Conservation (phyloP, 78 protist genomes). For the Pigoraptor vietnamica region DNA sequence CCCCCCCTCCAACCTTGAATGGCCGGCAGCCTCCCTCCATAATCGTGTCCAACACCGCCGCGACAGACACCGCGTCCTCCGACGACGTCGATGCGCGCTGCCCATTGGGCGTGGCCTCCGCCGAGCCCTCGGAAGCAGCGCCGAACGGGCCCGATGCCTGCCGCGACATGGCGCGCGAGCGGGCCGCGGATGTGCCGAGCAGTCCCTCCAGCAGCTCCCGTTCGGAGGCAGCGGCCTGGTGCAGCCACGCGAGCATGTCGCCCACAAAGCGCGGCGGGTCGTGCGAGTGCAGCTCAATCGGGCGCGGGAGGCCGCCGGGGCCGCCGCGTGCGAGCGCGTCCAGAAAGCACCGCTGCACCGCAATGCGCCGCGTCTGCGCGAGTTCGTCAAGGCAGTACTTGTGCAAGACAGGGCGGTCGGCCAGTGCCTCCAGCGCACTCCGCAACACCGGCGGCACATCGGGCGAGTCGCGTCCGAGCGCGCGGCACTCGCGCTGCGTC, state of each 20-base stretch:
- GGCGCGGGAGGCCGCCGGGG: constrained; percentile 26
- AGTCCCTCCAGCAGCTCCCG: constrained; percentile 25
- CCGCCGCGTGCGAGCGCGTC: constrained; percentile 24
- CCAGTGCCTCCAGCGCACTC: constrained; percentile 4
- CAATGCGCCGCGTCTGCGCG: not conserved
- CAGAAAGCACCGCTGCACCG: constrained; percentile 15
- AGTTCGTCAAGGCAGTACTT: constrained; percentile 25
- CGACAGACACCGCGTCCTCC: not conserved
- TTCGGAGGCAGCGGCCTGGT: constrained; percentile 50
- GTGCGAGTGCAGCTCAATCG: constrained; percentile 50
- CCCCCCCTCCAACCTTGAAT: not conserved
- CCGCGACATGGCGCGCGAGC: not conserved
- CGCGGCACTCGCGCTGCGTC: not conserved
- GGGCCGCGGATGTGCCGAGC: not conserved
- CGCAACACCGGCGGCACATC: constrained; percentile 18
- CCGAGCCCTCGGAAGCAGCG: not conserved
- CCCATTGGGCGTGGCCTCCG: not conserved
- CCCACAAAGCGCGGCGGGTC: constrained; percentile 56
- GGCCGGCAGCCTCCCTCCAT: constrained; percentile 24
- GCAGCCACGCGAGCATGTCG: constrained; percentile 69
- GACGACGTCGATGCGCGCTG: not conserved
- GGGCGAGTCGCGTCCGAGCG: constrained; percentile 1
- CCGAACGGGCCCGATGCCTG: not conserved
- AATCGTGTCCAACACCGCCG: not conserved
- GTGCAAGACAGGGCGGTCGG: constrained; percentile 8